Evolutionary conservation across 1,284 basidiomycete genomes (phyloP).

Genomic region (Exobasidium cylindrosporum): DNA sequence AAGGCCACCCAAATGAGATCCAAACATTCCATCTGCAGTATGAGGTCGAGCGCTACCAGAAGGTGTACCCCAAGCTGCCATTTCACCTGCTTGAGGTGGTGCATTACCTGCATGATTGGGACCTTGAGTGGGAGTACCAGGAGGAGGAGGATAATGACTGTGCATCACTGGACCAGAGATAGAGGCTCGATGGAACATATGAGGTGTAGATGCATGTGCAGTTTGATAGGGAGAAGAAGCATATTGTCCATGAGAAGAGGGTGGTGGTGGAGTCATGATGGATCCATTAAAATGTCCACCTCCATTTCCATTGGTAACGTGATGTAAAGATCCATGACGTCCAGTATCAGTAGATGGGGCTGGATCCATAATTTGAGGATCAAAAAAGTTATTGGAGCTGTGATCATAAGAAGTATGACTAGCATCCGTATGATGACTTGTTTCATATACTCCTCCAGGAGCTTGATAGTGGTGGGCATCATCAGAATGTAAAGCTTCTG

Average conservation of each 20-base stretch:
- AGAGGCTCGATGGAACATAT: slow-evolving; percentile 30
- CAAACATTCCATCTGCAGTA: slow-evolving; percentile 48
- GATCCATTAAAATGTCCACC: neutral
- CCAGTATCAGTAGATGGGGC: neutral
- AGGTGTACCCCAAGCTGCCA: slow-evolving; percentile 42
- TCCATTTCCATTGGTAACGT: neutral
- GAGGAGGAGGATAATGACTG: slow-evolving; percentile 15
- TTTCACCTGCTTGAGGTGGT: slow-evolving; percentile 31
- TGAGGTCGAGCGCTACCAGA: slow-evolving; percentile 40
- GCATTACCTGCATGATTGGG: slow-evolving; percentile 20
- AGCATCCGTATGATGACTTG: slow-evolving; percentile 6
- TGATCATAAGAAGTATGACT: neutral
- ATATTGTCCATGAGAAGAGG: slow-evolving; percentile 7
- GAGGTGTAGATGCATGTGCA: slow-evolving; percentile 5
- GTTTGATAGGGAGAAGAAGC: slow-evolving; percentile 6
- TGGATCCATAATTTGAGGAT: slow-evolving; percentile 12
- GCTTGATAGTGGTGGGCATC: slow-evolving; percentile 7
- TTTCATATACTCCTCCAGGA: neutral
- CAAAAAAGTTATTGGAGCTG: slow-evolving; percentile 7
- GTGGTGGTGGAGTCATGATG: slow-evolving; percentile 16
- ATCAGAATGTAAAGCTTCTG: slow-evolving; percentile 13
- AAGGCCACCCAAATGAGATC: slow-evolving; percentile 10
- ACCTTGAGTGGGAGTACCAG: slow-evolving; percentile 12
- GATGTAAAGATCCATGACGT: neutral
- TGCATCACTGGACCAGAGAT: slow-evolving; percentile 40